Evolutionary conservation across 805 yeast species (phyloP), one percentile per base, ranked within the genome.

Genomic region (Lipomyces sp.): DNA sequence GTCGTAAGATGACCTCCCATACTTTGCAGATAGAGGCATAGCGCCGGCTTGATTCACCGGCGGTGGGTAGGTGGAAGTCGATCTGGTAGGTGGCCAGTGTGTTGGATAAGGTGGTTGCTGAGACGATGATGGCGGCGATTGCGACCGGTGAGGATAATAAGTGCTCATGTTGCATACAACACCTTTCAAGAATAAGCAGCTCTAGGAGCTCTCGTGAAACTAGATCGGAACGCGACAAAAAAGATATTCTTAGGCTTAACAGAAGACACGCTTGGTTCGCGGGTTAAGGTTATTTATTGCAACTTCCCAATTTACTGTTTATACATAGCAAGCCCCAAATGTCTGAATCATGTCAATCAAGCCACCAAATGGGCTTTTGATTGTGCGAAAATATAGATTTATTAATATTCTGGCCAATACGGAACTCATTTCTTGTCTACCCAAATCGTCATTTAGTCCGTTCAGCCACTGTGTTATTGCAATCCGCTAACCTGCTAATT

Each of bases 131-230:
- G 66, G 51, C 33, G 33, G 58, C 57, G 70, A 59, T 24, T 29
- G 64, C 29, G 71, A 57, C 37, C 67, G 63, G n/a, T 35, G 66
- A 29, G 66, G 64, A 56, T 65, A 67, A 35, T 67, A 64, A 10
- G 66, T 45, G 58, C 70, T 67, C 70, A 67, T 67, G 4, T 13
- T 54, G 58, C 11, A 4, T 2, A 3, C 48, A 39, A n/a, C 6
- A 15, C 48, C 48, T 42, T 24, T 15, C 48, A 42, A 4, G 3
- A 42, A 4, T 42, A 42, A 5, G 48, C 6, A 42, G 18, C 29
- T 4, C 24, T 15, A 7, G 48, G 7, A n/a, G 48, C 24, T n/a
- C 8, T 42, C 8, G 24, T n/a, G n/a, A 6, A 42, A 42, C 39
- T 1, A 42, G 18, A 15, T 42, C 48, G 48, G 48, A 4, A 42